These are phyloP conservation scores for Kuraishia ogatae DNA, from an alignment of 805 yeast genomes.

Conservation along the genomic window DNA sequence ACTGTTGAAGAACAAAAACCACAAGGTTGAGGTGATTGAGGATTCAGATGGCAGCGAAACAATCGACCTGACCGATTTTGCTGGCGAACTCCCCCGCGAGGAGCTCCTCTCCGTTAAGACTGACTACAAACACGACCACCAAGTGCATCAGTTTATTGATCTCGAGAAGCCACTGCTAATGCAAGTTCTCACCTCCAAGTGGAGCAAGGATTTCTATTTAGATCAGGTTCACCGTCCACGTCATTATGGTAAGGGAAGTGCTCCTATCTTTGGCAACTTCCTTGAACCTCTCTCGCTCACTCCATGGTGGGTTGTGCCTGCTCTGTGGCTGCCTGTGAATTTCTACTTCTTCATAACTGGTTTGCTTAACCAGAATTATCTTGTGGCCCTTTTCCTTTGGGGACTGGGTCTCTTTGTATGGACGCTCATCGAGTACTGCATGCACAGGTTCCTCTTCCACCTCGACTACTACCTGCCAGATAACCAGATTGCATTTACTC, in stretches of 20 bases:
- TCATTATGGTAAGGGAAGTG: conserved; percentile 96
- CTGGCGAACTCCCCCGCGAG: conserved; percentile 66
- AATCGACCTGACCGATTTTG: conserved; percentile 43
- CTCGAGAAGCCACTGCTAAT: conserved; percentile 69
- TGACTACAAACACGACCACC: conserved; percentile 61
- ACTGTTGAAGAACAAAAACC: conserved; percentile 51
- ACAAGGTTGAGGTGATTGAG: conserved; percentile 42
- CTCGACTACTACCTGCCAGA: conserved; percentile 83
- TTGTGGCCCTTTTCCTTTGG: conserved; percentile 51
- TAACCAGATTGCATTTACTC: conserved; percentile 58
- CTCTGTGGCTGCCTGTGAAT: conserved; percentile 80
- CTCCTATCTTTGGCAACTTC: conserved; percentile 91
- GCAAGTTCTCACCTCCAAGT: conserved; percentile 72
- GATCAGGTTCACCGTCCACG: conserved; percentile 98
- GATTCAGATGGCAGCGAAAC: conserved; percentile 19
- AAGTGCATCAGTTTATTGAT: conserved; percentile 80
- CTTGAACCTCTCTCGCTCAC: conserved; percentile 87
- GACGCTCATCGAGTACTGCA: conserved; percentile 82
- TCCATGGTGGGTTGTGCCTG: conserved; percentile 91
- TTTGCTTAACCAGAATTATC: conserved; percentile 33
- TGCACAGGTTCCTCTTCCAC: conserved; percentile 93
- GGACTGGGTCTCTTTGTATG: conserved; percentile 79
- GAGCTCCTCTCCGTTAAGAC: conserved; percentile 72
- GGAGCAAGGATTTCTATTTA: conserved; percentile 81
- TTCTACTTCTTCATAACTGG: conserved; percentile 55